Conservation (phyloP, 2,329 filamentous ascomycete genomes). For the Botrytis deweyae region DNA sequence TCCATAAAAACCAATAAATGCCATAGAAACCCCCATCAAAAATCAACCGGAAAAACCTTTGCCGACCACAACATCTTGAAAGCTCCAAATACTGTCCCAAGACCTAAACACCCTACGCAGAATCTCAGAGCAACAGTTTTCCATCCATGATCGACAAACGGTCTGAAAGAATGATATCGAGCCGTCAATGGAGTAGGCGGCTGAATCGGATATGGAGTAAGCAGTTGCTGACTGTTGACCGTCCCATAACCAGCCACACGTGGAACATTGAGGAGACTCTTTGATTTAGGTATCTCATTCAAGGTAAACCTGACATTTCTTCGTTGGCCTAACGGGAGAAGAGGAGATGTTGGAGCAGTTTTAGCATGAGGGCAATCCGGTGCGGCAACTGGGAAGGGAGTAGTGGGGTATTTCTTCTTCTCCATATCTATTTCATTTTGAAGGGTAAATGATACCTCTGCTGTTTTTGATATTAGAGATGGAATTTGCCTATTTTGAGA, state of each 20-base stretch:
- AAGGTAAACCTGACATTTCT: constrained; percentile 7
- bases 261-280: background rate
- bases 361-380: background rate
- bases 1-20: background rate
- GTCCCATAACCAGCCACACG: background rate
- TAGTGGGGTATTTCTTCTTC: constrained; percentile 11
- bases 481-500: background rate
- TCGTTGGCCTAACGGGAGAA: constrained; percentile 3
- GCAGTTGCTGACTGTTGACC: background rate
- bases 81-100: background rate
- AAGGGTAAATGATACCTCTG: background rate
- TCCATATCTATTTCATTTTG: background rate
- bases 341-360: background rate
- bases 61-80: constrained; percentile 1
- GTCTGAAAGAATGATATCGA: constrained; percentile 14
- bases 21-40: background rate
- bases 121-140: background rate
- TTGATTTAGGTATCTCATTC: background rate
- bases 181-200: constrained; percentile 15
- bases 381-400: background rate
- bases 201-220: constrained; percentile 8
- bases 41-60: background rate
- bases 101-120: background rate
- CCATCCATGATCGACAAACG: constrained; percentile 17
- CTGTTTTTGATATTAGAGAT: background rate